Percentiles rank a stretch among this genome's conserved stretches.
Evolutionary conservation across 2,329 filamentous ascomycete genomes (phyloP).

Genomic region (Aspergillus melleus): DNA sequence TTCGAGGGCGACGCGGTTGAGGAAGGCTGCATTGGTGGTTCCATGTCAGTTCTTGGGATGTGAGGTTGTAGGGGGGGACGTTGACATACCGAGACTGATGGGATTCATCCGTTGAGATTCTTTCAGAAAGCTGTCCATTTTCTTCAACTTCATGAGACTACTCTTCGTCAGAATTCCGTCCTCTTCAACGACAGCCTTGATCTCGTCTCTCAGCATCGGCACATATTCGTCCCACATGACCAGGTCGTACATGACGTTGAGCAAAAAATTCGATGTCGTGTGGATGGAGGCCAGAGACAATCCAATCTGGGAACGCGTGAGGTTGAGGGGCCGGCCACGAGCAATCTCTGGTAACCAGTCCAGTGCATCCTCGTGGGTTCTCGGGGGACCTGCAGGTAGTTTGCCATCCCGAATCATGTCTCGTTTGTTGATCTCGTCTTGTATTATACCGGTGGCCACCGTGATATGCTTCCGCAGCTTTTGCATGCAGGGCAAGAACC

Average conservation of each 20-base stretch:
- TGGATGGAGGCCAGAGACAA: slow-evolving; percentile 35
- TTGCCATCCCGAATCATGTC: slow-evolving; percentile 22
- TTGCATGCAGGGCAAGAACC: slow-evolving; percentile 45
- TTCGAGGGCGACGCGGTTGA: slow-evolving; percentile 26
- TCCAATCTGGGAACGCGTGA: slow-evolving; percentile 23
- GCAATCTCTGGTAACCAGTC: slow-evolving; percentile 30
- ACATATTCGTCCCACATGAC: slow-evolving; percentile 53
- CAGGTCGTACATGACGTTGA: slow-evolving; percentile 56
- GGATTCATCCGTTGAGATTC: slow-evolving; percentile 33
- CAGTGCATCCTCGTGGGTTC: slow-evolving; percentile 24
- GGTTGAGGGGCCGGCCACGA: slow-evolving; percentile 15
- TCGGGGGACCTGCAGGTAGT: slow-evolving; percentile 15
- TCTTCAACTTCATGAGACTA: slow-evolving; percentile 33
- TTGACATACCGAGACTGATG: slow-evolving; percentile 22
- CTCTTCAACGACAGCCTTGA: slow-evolving; percentile 42
- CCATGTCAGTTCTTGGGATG: not conserved
- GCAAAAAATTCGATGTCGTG: slow-evolving; percentile 37
- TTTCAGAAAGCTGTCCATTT: slow-evolving; percentile 39
- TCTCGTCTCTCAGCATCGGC: slow-evolving; percentile 54
- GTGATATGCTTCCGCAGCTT: slow-evolving; percentile 40
- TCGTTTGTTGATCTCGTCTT: slow-evolving; percentile 27
- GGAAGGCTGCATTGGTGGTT: slow-evolving; percentile 15
- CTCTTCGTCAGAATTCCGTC: slow-evolving; percentile 40
- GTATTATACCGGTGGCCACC: slow-evolving; percentile 38
- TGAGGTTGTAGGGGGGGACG: not conserved